These are phyloP conservation scores for Gracilaria domingensis DNA, from an alignment of 23 red algal genomes.

Conservation along the genomic window DNA sequence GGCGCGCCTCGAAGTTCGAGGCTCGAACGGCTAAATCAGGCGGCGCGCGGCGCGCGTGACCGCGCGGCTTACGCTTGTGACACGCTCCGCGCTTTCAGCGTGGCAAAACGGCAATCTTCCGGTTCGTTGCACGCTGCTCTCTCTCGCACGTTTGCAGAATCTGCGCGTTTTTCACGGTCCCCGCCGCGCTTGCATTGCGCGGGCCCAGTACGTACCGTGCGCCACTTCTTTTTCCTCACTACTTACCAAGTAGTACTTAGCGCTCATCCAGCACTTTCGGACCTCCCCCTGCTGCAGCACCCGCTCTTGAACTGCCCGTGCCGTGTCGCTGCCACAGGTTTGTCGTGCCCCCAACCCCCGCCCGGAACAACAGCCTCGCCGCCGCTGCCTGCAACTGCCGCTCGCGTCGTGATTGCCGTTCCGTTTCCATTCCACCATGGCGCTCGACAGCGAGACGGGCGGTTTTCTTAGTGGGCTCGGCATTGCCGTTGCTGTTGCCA, in stretches of 20 bases:
- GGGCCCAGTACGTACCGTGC: neutral
- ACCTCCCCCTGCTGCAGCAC: neutral
- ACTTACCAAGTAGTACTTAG: neutral
- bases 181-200: neutral
- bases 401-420: neutral
- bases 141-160: too few species aligned
- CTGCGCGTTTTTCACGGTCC: too few species aligned
- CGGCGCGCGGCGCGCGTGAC: too few species aligned
- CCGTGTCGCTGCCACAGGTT: too few species aligned
- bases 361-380: neutral
- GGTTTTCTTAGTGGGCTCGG: constrained; percentile 46
- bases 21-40: neutral
- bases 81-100: too few species aligned
- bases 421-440: neutral
- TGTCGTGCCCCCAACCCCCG: too few species aligned
- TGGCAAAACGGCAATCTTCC: neutral
- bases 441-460: constrained; percentile 41
- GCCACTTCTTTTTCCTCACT: neutral
- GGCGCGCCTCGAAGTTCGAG: neutral
- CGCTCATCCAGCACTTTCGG: neutral
- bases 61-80: neutral
- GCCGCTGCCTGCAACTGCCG: neutral
- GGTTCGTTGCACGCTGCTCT: too few species aligned
- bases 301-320: too few species aligned
- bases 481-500: constrained; percentile 11